These are phyloP conservation scores for Rhynchospora breviuscula DNA, from an alignment of 176 grass and related monocot genomes.

Conservation along the genomic window DNA sequence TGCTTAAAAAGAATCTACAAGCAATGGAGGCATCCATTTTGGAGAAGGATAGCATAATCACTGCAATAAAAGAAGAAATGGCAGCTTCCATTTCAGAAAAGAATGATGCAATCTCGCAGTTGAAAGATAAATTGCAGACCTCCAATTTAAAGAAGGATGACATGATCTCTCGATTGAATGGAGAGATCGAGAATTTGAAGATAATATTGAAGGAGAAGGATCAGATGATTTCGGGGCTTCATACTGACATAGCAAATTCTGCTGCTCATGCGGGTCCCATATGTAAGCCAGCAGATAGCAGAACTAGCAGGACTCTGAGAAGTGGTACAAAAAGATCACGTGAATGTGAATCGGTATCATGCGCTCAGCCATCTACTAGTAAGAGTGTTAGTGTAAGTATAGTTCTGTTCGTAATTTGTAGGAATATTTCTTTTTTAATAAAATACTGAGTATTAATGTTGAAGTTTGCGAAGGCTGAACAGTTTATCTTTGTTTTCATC, in stretches of 20 bases:
- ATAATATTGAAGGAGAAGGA: background rate
- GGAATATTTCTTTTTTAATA: background rate
- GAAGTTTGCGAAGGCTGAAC: too few relatives aligned
- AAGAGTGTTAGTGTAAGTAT: conserved; percentile 11
- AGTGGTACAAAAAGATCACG: background rate
- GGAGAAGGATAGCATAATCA: background rate
- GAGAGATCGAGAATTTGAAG: background rate
- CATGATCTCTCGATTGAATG: background rate
- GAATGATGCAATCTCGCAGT: background rate
- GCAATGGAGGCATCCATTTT: background rate
- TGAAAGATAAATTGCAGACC: background rate
- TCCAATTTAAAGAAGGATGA: background rate
- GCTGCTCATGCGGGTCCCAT: background rate
- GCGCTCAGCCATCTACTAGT: background rate
- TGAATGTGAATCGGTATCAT: background rate
- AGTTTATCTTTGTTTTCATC: too few relatives aligned
- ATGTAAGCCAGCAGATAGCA: background rate
- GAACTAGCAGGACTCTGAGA: background rate
- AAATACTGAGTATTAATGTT: background rate
- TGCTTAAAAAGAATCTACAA: conserved; percentile 4
- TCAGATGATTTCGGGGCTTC: conserved; percentile 9
- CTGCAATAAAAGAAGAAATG: background rate
- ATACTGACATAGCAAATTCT: background rate
- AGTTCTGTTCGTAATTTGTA: background rate
- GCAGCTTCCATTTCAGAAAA: background rate